Conservation (phyloP, 2,329 filamentous ascomycete species). For the Aspergillus ochraceus region DNA sequence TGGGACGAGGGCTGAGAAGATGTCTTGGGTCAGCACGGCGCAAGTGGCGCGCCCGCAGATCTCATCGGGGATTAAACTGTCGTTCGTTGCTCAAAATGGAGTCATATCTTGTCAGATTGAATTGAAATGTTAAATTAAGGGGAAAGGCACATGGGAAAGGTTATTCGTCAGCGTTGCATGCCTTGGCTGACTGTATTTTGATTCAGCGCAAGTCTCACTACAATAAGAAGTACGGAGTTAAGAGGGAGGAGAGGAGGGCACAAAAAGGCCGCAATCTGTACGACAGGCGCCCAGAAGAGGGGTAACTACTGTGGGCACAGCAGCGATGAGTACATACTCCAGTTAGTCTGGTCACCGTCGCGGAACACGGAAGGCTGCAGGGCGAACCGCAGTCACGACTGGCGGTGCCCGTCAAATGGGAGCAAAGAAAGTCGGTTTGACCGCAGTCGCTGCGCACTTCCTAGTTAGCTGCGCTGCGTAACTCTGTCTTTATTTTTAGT, state of each 20-base stretch:
- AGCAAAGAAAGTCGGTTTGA: neutral
- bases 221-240: neutral
- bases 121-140: too few species aligned
- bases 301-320: neutral
- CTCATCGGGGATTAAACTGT: too few species aligned
- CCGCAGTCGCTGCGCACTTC: neutral
- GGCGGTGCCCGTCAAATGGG: neutral
- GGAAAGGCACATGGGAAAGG: neutral
- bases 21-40: neutral
- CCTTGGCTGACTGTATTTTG: neutral
- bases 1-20: neutral
- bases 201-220: neutral
- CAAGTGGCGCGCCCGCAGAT: too few species aligned
- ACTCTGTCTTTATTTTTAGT: too few species aligned
- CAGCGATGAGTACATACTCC: too few species aligned
- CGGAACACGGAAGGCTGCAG: constrained; percentile 5
- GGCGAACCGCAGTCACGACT: neutral
- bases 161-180: neutral
- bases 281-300: neutral
- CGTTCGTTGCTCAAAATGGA: too few species aligned
- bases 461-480: too few species aligned
- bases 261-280: neutral
- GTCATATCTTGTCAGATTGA: too few species aligned
- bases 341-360: neutral
- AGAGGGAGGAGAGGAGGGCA: neutral